Conservation (phyloP, 352 stramenopile species). For the Phytophthora pisi region DNA sequence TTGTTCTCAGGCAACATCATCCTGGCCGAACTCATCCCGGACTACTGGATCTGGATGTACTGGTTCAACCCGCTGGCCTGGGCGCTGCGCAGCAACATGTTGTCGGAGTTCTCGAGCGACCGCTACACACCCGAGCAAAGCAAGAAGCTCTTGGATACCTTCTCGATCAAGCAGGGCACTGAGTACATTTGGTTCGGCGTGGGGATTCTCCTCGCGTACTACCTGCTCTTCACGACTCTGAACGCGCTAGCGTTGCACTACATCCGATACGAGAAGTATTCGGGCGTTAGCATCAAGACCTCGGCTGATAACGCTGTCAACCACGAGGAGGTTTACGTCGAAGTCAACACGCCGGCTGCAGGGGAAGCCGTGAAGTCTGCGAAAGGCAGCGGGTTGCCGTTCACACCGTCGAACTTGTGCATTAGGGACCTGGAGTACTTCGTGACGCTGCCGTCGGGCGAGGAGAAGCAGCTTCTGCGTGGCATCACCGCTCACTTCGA, state of each 20-base stretch:
- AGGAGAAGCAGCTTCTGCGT: constrained; percentile 50
- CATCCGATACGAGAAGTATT: not conserved
- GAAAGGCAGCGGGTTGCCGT: constrained; percentile 38
- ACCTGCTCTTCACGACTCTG: not conserved
- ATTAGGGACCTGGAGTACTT: constrained; percentile 57
- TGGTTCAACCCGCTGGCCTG: constrained; percentile 73
- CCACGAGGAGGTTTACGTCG: constrained; percentile 38
- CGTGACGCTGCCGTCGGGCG: constrained; percentile 55
- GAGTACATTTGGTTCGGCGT: constrained; percentile 34
- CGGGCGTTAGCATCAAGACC: constrained; percentile 31
- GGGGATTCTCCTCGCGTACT: not conserved
- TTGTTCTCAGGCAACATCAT: constrained; percentile 82
- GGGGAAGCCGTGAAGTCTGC: constrained; percentile 7
- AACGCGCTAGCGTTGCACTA: not conserved
- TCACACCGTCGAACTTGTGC: constrained; percentile 48
- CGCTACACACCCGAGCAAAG: constrained; percentile 36
- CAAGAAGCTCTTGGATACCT: constrained; percentile 36
- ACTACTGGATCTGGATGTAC: constrained; percentile 85
- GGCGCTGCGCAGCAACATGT: constrained; percentile 60
- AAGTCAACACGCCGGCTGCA: constrained; percentile 37
- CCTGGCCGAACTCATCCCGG: constrained; percentile 59
- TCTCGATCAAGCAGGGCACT: constrained; percentile 45
- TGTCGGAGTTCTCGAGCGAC: constrained; percentile 66
- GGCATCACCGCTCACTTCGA: constrained; percentile 41
- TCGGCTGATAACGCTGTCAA: constrained; percentile 28